Conservation (phyloP, 2,329 filamentous ascomycete species). For the Sarocladium oryzae region DNA sequence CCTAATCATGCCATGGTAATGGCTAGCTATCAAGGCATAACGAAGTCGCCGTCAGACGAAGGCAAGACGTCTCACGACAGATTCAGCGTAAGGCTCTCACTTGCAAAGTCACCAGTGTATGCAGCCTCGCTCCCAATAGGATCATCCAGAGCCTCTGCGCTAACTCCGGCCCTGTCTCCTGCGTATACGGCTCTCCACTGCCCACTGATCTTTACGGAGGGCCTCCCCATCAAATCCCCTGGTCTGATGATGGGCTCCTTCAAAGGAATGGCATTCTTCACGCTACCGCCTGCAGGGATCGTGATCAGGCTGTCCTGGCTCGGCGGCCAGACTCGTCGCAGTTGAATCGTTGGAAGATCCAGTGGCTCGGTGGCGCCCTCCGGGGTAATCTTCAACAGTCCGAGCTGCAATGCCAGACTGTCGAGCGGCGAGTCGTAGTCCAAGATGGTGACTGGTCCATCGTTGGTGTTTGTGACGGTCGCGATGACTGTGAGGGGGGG, state of each 20-base stretch:
- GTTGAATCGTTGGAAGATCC: conserved; percentile 29
- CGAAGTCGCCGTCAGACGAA: too few relatives aligned
- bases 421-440: conserved; percentile 41
- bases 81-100: background rate
- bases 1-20: too few relatives aligned
- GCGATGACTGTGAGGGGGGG: conserved; percentile 30
- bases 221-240: conserved; percentile 25
- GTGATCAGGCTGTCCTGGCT: conserved; percentile 30
- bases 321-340: conserved; percentile 36
- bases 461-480: conserved; percentile 33
- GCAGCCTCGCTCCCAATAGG: conserved; percentile 1
- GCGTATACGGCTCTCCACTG: conserved; percentile 29
- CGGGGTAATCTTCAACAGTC: conserved; percentile 33
- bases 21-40: too few relatives aligned
- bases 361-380: conserved; percentile 26
- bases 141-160: conserved; percentile 15
- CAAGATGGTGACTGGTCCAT: conserved; percentile 32
- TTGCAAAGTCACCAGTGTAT: background rate
- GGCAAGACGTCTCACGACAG: background rate
- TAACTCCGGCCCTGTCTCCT: conserved; percentile 18
- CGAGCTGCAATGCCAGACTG: conserved; percentile 32
- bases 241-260: conserved; percentile 28
- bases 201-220: conserved; percentile 27
- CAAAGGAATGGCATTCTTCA: conserved; percentile 29
- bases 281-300: conserved; percentile 29